These are phyloP conservation scores for Neltuma alba DNA, from an alignment of 306 rosid species.

Conservation along the genomic window DNA sequence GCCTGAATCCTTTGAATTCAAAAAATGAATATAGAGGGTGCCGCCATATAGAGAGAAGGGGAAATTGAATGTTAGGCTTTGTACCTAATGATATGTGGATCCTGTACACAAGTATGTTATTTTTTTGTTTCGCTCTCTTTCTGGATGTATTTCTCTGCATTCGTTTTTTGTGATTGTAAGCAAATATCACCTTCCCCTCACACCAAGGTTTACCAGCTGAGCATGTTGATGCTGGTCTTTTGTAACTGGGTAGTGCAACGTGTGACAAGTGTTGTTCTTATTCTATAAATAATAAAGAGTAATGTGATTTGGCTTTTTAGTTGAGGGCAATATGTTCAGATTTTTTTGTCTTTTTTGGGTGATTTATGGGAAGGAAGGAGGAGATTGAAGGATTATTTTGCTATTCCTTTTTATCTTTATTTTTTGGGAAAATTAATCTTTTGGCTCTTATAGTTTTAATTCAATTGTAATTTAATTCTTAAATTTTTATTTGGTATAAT, in stretches of 20 bases:
- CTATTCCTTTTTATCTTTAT: neutral
- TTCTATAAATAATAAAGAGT: neutral
- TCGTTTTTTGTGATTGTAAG: neutral
- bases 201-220: neutral
- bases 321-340: neutral
- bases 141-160: neutral
- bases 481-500: too few relatives aligned
- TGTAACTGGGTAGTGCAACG: conserved; percentile 5
- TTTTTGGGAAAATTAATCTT: too few relatives aligned
- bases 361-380: neutral
- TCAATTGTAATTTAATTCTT: too few relatives aligned
- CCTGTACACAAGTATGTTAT: neutral
- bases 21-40: neutral
- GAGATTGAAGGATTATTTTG: neutral
- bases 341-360: too few relatives aligned
- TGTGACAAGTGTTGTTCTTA: neutral
- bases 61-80: neutral
- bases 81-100: neutral
- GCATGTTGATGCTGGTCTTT: neutral
- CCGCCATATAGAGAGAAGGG: neutral
- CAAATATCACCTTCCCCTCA: neutral
- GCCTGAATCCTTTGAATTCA: neutral
- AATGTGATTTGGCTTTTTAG: neutral
- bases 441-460: too few relatives aligned
- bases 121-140: neutral